Conservation (phyloP, 257 asterid species). For the Leonotis leonurus region DNA sequence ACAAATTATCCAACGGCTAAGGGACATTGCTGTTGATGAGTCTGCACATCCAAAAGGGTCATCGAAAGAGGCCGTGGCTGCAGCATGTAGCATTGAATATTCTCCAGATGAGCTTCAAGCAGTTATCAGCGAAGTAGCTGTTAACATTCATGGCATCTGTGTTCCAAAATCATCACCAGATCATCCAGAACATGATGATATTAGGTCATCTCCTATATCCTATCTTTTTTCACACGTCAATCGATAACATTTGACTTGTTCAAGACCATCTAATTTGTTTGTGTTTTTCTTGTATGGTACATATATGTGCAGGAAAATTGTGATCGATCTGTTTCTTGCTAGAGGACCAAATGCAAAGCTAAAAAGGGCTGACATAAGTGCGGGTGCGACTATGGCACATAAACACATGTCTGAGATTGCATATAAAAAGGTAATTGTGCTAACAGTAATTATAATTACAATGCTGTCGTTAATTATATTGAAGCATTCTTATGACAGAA, state of each 20-base stretch:
- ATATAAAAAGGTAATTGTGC: conserved; percentile 56
- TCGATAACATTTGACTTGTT: not conserved
- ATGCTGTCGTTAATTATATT: no score
- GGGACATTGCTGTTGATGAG: conserved; percentile 52
- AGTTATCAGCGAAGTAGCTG: conserved; percentile 53
- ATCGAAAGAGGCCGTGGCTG: conserved; percentile 44
- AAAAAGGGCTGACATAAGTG: conserved; percentile 52
- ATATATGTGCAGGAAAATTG: conserved; percentile 51
- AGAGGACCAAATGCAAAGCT: conserved; percentile 78
- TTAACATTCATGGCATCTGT: conserved; percentile 69
- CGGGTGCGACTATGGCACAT: conserved; percentile 47
- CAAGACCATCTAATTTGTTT: not conserved
- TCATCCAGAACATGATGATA: conserved; percentile 51
- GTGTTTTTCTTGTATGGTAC: conserved; percentile 1
- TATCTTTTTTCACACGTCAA: not conserved
- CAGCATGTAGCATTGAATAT: conserved; percentile 47
- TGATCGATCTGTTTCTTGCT: conserved; percentile 57
- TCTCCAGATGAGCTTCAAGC: conserved; percentile 56
- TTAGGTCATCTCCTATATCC: conserved; percentile 51
- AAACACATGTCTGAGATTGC: conserved; percentile 29
- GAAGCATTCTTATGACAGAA: not conserved
- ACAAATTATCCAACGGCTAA: conserved; percentile 55
- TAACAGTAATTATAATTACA: no score
- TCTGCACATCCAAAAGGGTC: conserved; percentile 38
- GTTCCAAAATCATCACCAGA: conserved; percentile 74